These are phyloP conservation scores for Usnea hakonensis DNA, from an alignment of 495 filamentous ascomycete genomes.

Conservation along the genomic window DNA sequence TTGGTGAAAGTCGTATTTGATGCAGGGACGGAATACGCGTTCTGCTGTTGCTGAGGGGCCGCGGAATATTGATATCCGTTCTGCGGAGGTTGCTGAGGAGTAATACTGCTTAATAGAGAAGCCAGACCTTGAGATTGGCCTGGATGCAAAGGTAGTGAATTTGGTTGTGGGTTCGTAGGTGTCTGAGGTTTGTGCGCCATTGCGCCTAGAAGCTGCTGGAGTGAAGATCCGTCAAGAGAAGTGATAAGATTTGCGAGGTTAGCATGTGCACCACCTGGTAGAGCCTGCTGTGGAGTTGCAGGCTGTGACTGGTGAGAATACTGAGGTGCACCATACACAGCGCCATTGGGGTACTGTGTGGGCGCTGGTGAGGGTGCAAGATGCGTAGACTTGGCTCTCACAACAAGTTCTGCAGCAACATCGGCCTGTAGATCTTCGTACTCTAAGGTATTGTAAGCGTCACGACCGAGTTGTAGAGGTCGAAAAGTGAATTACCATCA, in stretches of 20 bases:
- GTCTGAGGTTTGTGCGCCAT: constrained; percentile 36
- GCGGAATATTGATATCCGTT: constrained; percentile 33
- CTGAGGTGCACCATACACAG: constrained; percentile 40
- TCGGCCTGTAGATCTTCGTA: constrained; percentile 73
- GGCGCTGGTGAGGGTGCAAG: constrained; percentile 34
- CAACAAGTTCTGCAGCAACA: constrained; percentile 70
- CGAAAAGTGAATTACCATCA: constrained; percentile 46
- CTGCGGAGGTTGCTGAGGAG: constrained; percentile 33
- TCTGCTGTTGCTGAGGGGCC: constrained; percentile 29
- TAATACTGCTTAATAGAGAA: constrained; percentile 45
- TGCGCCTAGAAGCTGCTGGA: constrained; percentile 65
- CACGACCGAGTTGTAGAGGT: constrained; percentile 9
- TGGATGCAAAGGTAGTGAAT: constrained; percentile 23
- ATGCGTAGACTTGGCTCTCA: constrained; percentile 61
- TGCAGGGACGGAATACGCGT: constrained; percentile 31
- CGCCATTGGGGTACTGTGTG: constrained; percentile 37
- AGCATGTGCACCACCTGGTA: constrained; percentile 28
- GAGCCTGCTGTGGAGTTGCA: constrained; percentile 31
- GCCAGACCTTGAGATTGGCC: constrained; percentile 51
- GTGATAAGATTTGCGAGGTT: constrained; percentile 52
- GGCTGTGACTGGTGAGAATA: constrained; percentile 33
- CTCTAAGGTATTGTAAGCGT: constrained; percentile 35
- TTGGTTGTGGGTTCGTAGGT: constrained; percentile 12
- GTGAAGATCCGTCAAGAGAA: constrained; percentile 59
- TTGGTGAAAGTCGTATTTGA: constrained; percentile 31